These are phyloP conservation scores for Paspalum vaginatum DNA, from an alignment of 176 grass and related monocot genomes.

Conservation along the genomic window DNA sequence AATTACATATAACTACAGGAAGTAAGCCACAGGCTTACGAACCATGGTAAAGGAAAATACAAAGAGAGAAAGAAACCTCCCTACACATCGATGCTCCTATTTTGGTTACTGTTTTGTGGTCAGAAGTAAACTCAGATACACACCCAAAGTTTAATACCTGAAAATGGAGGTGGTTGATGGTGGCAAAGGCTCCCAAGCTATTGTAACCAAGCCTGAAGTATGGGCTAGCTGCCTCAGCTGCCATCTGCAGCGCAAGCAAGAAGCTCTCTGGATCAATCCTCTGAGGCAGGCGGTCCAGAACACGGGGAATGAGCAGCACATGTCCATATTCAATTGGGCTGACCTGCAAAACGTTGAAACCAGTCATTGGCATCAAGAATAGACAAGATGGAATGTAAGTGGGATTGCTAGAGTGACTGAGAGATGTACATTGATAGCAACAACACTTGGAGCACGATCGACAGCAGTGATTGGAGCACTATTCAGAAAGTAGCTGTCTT, in stretches of 20 bases:
- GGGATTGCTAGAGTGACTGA: constrained; percentile 1
- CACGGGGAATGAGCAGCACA: constrained; percentile 81
- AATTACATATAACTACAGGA: no score
- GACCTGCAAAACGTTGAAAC: constrained; percentile 57
- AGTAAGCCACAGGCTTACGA: no score
- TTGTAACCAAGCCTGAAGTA: constrained; percentile 97
- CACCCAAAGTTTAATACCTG: constrained; percentile 67
- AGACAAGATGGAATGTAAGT: constrained; percentile 32
- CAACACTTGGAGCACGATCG: constrained; percentile 49
- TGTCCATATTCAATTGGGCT: constrained; percentile 95
- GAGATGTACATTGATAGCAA: constrained; percentile 71
- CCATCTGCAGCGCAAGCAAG: constrained; percentile 82
- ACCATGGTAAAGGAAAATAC: no score
- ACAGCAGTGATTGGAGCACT: constrained; percentile 31
- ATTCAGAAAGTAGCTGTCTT: constrained; percentile 48
- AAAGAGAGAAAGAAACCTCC: no score
- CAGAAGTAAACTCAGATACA: constrained; percentile 2
- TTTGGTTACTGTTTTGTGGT: not conserved
- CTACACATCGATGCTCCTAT: constrained; percentile 29
- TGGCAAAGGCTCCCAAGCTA: constrained; percentile 95
- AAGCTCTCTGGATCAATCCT: constrained; percentile 77
- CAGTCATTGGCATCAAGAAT: constrained; percentile 18
- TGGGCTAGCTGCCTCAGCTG: constrained; percentile 63
- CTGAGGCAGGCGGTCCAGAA: constrained; percentile 80
- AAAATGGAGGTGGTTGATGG: constrained; percentile 97